Percentiles rank a stretch among this genome's conserved stretches.
phyloP scores from a whole-genome alignment of 805 yeast genomes.

The Metschnikowia orientalis region DNA sequence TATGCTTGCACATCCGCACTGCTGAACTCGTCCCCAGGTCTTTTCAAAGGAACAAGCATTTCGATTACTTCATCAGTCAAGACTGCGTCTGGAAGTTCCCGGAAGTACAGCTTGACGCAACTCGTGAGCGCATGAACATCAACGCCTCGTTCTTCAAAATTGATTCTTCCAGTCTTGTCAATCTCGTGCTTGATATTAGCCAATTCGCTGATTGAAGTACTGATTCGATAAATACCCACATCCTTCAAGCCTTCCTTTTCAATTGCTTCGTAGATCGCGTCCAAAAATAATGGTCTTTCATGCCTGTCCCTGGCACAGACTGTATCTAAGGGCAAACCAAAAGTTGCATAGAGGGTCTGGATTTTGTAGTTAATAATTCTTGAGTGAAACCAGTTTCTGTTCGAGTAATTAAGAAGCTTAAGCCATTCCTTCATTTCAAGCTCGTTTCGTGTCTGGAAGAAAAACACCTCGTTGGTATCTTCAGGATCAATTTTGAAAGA shows the following conservation, averaged over 20 bases:
- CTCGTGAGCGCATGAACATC: conserved; percentile 88
- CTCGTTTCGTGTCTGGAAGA: conserved; percentile 63
- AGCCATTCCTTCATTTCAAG: conserved; percentile 75
- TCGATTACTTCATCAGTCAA: conserved; percentile 65
- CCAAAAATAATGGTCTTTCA: conserved; percentile 61
- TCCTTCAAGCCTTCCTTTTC: conserved; percentile 87
- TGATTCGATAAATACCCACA: conserved; percentile 80
- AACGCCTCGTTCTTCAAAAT: conserved; percentile 49
- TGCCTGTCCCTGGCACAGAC: conserved; percentile 70
- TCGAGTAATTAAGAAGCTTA: conserved; percentile 41
- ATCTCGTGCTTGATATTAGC: conserved; percentile 40
- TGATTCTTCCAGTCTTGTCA: conserved; percentile 44
- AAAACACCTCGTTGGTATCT: conserved; percentile 46
- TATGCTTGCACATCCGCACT: conserved; percentile 14
- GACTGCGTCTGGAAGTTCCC: conserved; percentile 84
- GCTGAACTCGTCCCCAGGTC: conserved; percentile 15
- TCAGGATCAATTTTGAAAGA: conserved; percentile 48
- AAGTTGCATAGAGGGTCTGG: conserved; percentile 41
- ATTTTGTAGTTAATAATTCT: conserved; percentile 28
- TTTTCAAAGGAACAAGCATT: conserved; percentile 43
- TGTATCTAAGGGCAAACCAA: conserved; percentile 80
- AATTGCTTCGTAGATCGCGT: conserved; percentile 63
- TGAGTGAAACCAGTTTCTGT: conserved; percentile 54
- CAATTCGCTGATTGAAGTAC: conserved; percentile 49
- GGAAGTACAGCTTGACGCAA: conserved; percentile 73